Conservation (phyloP, 768 basidiomycete genomes). For the Hortiboletus flavorubellus region DNA sequence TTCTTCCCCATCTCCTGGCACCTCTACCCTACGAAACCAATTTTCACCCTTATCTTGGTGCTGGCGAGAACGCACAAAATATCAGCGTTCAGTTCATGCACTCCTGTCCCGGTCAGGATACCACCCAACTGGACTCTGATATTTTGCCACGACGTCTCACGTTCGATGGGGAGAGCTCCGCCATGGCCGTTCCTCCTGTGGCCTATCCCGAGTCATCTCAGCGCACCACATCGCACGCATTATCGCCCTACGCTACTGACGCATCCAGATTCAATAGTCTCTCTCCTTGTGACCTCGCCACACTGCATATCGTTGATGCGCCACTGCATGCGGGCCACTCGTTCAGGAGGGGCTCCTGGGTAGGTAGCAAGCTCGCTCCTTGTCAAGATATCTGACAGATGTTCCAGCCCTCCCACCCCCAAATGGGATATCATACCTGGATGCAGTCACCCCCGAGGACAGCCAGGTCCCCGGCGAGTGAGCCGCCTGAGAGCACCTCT, state of each 20-base stretch:
- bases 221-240: constrained; percentile 25
- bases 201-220: constrained; percentile 32
- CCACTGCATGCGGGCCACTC: constrained; percentile 10
- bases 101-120: constrained; percentile 21
- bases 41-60: constrained; percentile 15
- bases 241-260: constrained; percentile 15
- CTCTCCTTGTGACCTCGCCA: constrained; percentile 10
- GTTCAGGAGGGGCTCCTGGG: constrained; percentile 27
- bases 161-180: constrained; percentile 3
- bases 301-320: constrained; percentile 8
- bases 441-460: constrained; percentile 10
- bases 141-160: constrained; percentile 19
- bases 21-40: constrained; percentile 13
- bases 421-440: constrained; percentile 13
- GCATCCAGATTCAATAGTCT: constrained; percentile 9
- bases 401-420: constrained; percentile 18
- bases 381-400: constrained; percentile 16
- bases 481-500: constrained; percentile 29
- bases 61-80: constrained; percentile 19
- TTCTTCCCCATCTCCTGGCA: constrained; percentile 17
- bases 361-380: constrained; percentile 7
- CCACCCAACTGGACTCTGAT: constrained; percentile 25
- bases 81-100: constrained; percentile 32
- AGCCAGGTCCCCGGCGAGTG: constrained; percentile 28
- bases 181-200: constrained; percentile 1